Conservation (phyloP, 495 filamentous ascomycete genomes). For the Aspergillus ostianus region DNA sequence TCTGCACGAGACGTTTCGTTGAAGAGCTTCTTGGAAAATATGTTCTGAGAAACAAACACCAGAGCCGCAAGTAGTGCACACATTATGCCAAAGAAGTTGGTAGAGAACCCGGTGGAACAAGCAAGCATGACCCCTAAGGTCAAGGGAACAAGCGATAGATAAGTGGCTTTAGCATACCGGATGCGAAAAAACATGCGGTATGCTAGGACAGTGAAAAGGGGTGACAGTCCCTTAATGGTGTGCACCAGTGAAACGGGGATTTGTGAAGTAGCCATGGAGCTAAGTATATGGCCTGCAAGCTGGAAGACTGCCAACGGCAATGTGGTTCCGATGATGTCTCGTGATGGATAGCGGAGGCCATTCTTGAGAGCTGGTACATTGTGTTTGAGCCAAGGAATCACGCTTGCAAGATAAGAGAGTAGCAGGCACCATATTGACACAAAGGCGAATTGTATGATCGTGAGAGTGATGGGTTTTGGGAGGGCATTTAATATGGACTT, state of each 20-base stretch:
- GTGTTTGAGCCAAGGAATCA: constrained; percentile 64
- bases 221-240: constrained; percentile 98
- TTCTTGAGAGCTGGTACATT: constrained; percentile 76
- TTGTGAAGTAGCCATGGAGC: constrained; percentile 86
- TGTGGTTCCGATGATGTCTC: constrained; percentile 82
- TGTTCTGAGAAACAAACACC: constrained; percentile 98
- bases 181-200: constrained; percentile 88
- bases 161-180: constrained; percentile 82
- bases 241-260: constrained; percentile 97
- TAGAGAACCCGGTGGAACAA: constrained; percentile 84
- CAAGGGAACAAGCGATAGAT: constrained; percentile 87
- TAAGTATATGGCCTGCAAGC: constrained; percentile 88
- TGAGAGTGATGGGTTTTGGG: constrained; percentile 88
- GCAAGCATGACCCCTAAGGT: constrained; percentile 93
- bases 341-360: constrained; percentile 75
- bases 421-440: constrained; percentile 86
- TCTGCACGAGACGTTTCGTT: constrained; percentile 86
- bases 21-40: constrained; percentile 98
- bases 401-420: constrained; percentile 66
- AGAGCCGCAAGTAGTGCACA: constrained; percentile 84
- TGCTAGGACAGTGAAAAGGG: constrained; percentile 90
- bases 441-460: constrained; percentile 91
- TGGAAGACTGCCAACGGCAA: constrained; percentile 90
- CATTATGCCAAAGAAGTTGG: constrained; percentile 82
- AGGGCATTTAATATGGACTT: constrained; percentile 96